Percentiles rank a stretch among this genome's conserved stretches.
Conservation (phyloP, 139 green algal species). For the Closterium sp. region DNA sequence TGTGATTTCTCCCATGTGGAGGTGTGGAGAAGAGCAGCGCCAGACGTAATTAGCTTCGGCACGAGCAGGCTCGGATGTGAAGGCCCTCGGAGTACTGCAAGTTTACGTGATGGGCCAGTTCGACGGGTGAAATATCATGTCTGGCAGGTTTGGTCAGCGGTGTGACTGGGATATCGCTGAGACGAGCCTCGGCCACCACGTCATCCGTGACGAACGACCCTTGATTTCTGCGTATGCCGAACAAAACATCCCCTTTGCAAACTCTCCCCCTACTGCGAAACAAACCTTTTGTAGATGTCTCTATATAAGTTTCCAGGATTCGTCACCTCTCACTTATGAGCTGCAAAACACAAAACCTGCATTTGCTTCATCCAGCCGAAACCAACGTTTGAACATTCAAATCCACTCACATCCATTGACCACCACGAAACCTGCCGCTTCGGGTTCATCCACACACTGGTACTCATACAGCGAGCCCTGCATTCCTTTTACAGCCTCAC, state of each 20-base stretch:
- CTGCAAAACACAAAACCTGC: too few species aligned
- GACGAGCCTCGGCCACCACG: neutral
- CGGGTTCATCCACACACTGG: too few species aligned
- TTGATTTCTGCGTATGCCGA: neutral
- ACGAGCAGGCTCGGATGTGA: neutral
- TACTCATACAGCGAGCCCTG: neutral
- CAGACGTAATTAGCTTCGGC: neutral
- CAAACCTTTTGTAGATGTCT: too few species aligned
- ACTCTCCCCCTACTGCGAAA: too few species aligned
- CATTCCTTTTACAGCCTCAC: neutral
- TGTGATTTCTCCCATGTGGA: too few species aligned
- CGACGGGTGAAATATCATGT: neutral
- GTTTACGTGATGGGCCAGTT: neutral
- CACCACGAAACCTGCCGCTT: too few species aligned
- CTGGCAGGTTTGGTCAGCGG: neutral
- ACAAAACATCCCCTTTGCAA: too few species aligned
- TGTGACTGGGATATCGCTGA: neutral
- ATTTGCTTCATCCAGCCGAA: too few species aligned
- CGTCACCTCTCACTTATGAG: too few species aligned
- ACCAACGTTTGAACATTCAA: too few species aligned
- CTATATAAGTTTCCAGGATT: too few species aligned
- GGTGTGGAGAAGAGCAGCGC: neutral
- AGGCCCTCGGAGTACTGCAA: neutral
- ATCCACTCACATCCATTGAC: too few species aligned
- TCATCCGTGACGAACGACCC: neutral